These are phyloP conservation scores for Allantophomopsis cytisporea DNA, from an alignment of 2,329 filamentous ascomycete species.

Conservation along the genomic window DNA sequence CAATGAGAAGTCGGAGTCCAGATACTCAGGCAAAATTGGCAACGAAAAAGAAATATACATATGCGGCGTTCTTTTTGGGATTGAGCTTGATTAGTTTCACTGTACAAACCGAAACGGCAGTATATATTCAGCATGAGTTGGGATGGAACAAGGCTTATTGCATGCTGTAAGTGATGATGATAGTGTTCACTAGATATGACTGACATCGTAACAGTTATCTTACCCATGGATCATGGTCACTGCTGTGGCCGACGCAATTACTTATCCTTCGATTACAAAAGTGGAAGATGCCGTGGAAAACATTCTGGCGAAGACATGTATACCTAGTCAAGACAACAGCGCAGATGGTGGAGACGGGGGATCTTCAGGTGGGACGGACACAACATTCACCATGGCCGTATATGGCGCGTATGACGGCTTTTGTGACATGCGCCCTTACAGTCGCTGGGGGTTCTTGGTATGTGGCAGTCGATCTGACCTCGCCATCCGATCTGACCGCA, in stretches of 20 bases:
- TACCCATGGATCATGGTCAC: conserved; percentile 85
- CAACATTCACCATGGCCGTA: conserved; percentile 51
- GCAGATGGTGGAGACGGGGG: conserved; percentile 76
- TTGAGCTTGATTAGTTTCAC: conserved; percentile 81
- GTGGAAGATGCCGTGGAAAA: conserved; percentile 62
- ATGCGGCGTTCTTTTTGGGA: conserved; percentile 71
- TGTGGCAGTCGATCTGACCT: conserved; percentile 84
- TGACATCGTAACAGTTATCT: conserved; percentile 42
- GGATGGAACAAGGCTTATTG: conserved; percentile 98
- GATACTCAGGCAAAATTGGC: conserved; percentile 46
- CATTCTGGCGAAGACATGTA: conserved; percentile 71
- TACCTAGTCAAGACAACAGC: conserved; percentile 50
- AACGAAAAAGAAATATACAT: conserved; percentile 72
- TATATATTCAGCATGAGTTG: conserved; percentile 85
- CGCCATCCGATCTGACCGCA: conserved; percentile 83
- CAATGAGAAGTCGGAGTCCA: conserved; percentile 70
- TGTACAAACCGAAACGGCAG: conserved; percentile 87
- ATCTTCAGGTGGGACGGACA: conserved; percentile 47
- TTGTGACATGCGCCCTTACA: conserved; percentile 76
- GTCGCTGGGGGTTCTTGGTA: conserved; percentile 93
- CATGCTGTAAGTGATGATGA: conserved; percentile 61
- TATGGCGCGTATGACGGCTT: conserved; percentile 64
- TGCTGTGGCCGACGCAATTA: conserved; percentile 81
- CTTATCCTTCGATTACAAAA: conserved; percentile 69
- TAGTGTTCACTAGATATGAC: not conserved